Base-by-base conservation (phyloP, 2,329 filamentous ascomycete genomes). In the Scopulariopsis brevicaulis region DNA sequence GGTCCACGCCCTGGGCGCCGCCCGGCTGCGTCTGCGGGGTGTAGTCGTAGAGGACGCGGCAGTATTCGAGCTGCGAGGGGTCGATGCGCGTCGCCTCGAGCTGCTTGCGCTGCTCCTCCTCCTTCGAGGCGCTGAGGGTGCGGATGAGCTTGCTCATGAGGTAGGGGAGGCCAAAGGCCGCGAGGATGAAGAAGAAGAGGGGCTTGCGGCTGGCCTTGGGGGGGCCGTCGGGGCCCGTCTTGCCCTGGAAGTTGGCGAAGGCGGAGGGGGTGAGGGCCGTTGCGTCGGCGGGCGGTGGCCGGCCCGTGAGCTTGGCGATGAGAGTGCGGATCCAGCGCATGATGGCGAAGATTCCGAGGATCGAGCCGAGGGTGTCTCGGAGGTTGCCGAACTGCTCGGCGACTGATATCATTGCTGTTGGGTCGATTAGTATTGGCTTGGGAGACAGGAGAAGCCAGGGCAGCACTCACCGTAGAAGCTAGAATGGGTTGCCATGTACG, bases 401-500 rank as follows among this genome's bases (percentile, higher is more conserved):
- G 46, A 99, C 95, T 10, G 93, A 94, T 46, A 99, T 89, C 92
- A 99, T 97, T 58, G 94, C 94, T 94, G 62, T n/a, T 40, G 35
- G 18, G 63, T 65, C 20, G 28, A 64, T 62, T 24, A 55, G 54
- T 8, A 48, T 28, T 43, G 14, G 32, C 46, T 25, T 8, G 15
- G 50, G 43, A 15, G 25, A 64, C 22, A 14, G 10, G 20, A 15
- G 35, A 46, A 20, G 24, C 11, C 28, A 50, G 25, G 12, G 48
- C 35, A n/a, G 56, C 15, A 73, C 87, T 66, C 81, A 96, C 91
- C 92, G 67, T 97, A 99, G 73, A 99, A 99, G 57, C 90, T 96
- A 6, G 92, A 96, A 73, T 99, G 94, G 0, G 94, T 99, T 34
- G 95, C 94, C 95, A 99, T 99, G 67, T 96, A 99, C 12, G 94